phyloP scores from a whole-genome alignment of 2,329 filamentous ascomycete species.

The Nannizzia gypsea region DNA sequence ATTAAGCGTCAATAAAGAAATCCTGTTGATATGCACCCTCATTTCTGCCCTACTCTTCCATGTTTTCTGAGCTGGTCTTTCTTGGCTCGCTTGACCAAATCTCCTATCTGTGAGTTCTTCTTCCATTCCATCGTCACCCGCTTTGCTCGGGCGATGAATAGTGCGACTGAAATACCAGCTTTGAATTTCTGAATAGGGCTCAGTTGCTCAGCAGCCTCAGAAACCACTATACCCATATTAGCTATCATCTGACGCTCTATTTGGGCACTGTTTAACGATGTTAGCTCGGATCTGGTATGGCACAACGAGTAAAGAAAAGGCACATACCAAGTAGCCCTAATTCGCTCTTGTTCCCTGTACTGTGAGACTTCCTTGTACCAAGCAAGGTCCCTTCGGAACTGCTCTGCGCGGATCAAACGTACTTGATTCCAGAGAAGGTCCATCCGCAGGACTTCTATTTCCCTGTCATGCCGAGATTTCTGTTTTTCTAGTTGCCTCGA shows the following conservation, averaged over 20 bases:
- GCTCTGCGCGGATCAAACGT: conserved; percentile 65
- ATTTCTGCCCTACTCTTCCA: conserved; percentile 22
- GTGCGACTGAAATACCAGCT: conserved; percentile 31
- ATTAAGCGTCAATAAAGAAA: not conserved
- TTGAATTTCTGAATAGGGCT: conserved; percentile 32
- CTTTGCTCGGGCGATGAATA: conserved; percentile 37
- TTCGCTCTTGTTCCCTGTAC: conserved; percentile 52
- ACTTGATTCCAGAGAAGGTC: conserved; percentile 88
- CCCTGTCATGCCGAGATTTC: conserved; percentile 43
- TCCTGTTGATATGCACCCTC: not conserved
- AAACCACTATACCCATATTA: conserved; percentile 58
- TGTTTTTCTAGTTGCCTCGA: conserved; percentile 31
- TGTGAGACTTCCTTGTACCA: conserved; percentile 83
- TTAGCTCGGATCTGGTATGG: conserved; percentile 5
- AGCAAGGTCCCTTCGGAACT: conserved; percentile 65
- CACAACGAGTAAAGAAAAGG: conserved; percentile 4
- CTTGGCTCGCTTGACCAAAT: conserved; percentile 34
- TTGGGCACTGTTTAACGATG: conserved; percentile 57
- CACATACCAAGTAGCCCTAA: conserved; percentile 63
- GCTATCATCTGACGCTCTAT: conserved; percentile 77
- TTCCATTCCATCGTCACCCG: conserved; percentile 36
- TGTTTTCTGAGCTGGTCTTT: conserved; percentile 21
- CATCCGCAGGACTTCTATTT: conserved; percentile 69
- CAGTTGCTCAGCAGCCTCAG: conserved; percentile 19
- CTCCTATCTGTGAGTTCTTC: conserved; percentile 32